Conservation (phyloP, 768 basidiomycete species). For the Termitomyces sp. region DNA sequence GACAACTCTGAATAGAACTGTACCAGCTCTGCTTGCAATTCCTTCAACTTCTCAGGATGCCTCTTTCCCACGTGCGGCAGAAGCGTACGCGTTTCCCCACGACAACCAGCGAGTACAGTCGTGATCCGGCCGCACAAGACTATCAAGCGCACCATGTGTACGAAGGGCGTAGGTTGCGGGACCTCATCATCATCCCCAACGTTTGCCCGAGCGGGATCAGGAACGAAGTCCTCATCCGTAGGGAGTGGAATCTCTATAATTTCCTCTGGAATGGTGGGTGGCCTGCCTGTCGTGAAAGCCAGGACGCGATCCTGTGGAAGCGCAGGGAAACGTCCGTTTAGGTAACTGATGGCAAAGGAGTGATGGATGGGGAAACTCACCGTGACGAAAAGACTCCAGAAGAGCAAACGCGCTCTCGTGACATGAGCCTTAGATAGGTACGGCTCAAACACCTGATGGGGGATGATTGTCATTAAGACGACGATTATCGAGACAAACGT, state of each 20-base stretch:
- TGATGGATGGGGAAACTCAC: constrained; percentile 3
- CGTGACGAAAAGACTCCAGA: constrained; percentile 14
- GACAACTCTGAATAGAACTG: constrained; percentile 9
- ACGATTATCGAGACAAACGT: constrained; percentile 3
- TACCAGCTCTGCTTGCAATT: constrained; percentile 9
- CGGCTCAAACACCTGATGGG: constrained; percentile 9
- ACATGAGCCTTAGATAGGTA: constrained; percentile 10
- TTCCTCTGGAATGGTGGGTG: constrained; percentile 12
- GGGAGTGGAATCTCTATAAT: constrained; percentile 16
- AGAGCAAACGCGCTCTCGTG: constrained; percentile 11
- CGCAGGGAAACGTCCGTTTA: background rate
- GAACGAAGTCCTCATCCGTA: constrained; percentile 11
- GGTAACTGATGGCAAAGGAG: background rate
- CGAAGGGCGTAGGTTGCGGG: constrained; percentile 10
- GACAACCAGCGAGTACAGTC: constrained; percentile 9
- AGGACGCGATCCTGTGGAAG: constrained; percentile 12
- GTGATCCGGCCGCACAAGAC: constrained; percentile 11
- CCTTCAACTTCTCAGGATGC: constrained; percentile 3
- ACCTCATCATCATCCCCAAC: constrained; percentile 2
- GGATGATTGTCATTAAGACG: background rate
- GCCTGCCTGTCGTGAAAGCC: constrained; percentile 11
- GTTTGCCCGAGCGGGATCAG: constrained; percentile 7
- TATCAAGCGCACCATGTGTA: constrained; percentile 13
- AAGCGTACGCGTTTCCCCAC: constrained; percentile 10
- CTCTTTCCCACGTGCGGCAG: background rate